phyloP scores from a whole-genome alignment of 116 monocot species.

The Cymodocea nodosa region DNA sequence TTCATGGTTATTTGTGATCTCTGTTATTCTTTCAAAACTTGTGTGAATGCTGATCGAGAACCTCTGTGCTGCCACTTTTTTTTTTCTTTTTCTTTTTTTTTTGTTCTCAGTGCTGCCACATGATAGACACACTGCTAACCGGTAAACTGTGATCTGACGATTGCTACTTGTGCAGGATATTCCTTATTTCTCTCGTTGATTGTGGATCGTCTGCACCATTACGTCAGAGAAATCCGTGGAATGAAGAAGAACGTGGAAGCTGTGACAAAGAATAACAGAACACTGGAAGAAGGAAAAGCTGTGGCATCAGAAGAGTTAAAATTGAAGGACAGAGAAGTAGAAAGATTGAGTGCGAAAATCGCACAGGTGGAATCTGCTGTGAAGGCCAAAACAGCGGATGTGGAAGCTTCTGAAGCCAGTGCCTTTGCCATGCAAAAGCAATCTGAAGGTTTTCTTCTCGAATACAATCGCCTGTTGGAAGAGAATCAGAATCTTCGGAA shows the following conservation, averaged over 20 bases:
- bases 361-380: slow-evolving; percentile 18
- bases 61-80: too few species aligned
- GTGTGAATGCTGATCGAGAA: too few species aligned
- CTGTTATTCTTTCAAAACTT: too few species aligned
- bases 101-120: too few species aligned
- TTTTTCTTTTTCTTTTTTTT: too few species aligned
- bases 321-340: slow-evolving; percentile 22
- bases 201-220: slow-evolving; percentile 56
- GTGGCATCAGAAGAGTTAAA: slow-evolving; percentile 17
- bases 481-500: slow-evolving; percentile 43
- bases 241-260: slow-evolving; percentile 40
- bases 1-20: not conserved
- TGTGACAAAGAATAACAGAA: slow-evolving; percentile 40
- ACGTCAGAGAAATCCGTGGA: slow-evolving; percentile 32
- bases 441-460: slow-evolving; percentile 49
- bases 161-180: slow-evolving; percentile 26
- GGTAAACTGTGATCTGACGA: not conserved
- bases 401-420: slow-evolving; percentile 37
- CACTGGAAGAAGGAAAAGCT: slow-evolving; percentile 28
- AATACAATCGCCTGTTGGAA: slow-evolving; percentile 47
- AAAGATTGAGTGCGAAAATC: slow-evolving; percentile 24
- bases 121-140: too few species aligned
- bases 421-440: slow-evolving; percentile 42
- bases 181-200: slow-evolving; percentile 34
- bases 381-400: slow-evolving; percentile 14